Evolutionary conservation across 345 rosid genomes (phyloP), one percentile per base, ranked within the genome.

Genomic region (Gossypium ekmanianum): DNA sequence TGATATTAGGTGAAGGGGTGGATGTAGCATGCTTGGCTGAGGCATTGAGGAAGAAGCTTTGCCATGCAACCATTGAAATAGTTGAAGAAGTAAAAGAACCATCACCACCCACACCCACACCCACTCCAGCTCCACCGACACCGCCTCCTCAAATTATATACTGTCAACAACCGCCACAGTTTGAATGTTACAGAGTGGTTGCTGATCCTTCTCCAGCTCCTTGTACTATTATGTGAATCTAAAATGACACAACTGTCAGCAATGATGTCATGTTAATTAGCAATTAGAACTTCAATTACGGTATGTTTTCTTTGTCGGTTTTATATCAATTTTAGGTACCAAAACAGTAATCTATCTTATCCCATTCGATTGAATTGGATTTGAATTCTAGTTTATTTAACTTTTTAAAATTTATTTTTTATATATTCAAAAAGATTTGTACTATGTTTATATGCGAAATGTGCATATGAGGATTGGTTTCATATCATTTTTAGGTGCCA

Each of bases 11-110:
- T 24, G 78, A 81, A 1, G 81, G 75, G 7, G 75, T 85, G 5
- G 88, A 87, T 71, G 85, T 85, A 39, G 83, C 81, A 18, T 43
- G 44, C 66, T 79, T 86, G 83, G 76, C 86, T 10, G 34, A n/a
- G 1, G 4, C 64, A 6, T 79, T 84, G 75, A 79, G 84, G 70
- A 86, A 79, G 81, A 84, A 82, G 73, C 74, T 72, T 4, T 77
- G 80, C 4, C 56, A 74, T 58, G 89, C 76, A 63, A 66, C 2
- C 11, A 39, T 86, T 61, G 81, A 75, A 45, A 67, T 47, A 4
- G 78, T 86, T 9, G 84, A 79, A 79, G 83, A 82, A 72, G 76
- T 84, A 3, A 77, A 71, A 44, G 59, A 61, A 51, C 18, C 63
- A 26, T 29, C n/a, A 8, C 59, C 68, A 12, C 44, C 10, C 11